Evolutionary conservation across 345 rosid species (phyloP).

Genomic region (Capsella bursapastoris): DNA sequence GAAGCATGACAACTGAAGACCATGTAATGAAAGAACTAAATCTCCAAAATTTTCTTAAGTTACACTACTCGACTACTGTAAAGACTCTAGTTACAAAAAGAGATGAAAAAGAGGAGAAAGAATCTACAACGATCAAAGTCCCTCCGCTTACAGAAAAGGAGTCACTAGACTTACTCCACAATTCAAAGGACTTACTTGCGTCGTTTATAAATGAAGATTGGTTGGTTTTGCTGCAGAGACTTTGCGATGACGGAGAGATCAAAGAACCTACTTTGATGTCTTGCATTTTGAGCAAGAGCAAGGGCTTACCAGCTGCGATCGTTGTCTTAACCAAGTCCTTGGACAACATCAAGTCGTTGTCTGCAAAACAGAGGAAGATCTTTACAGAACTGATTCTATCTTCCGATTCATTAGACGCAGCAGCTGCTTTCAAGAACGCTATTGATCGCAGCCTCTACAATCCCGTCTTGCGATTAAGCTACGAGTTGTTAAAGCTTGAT

Average conservation of each 20-base stretch:
- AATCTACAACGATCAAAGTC: slow-evolving; percentile 18
- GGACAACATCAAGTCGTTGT: slow-evolving; percentile 8
- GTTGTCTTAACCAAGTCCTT: slow-evolving; percentile 46
- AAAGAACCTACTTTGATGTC: slow-evolving; percentile 23
- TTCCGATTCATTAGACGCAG: slow-evolving; percentile 11
- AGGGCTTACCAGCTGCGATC: slow-evolving; percentile 48
- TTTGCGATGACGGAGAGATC: slow-evolving; percentile 2
- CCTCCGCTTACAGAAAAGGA: slow-evolving; percentile 28
- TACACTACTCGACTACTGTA: not conserved
- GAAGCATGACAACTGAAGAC: slow-evolving; percentile 7
- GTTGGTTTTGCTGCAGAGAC: slow-evolving; percentile 15
- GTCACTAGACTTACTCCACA: slow-evolving; percentile 11
- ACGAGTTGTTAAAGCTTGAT: slow-evolving; percentile 36
- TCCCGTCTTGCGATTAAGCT: slow-evolving; percentile 38
- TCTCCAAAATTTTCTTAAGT: not conserved
- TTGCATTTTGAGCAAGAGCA: slow-evolving; percentile 34
- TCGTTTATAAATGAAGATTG: slow-evolving; percentile 15
- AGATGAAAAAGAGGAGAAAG: not conserved
- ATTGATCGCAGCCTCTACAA: slow-evolving; percentile 4
- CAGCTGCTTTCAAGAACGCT: slow-evolving; percentile 20
- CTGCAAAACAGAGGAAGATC: slow-evolving; percentile 23
- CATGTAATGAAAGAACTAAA: slow-evolving; percentile 3
- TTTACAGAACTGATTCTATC: slow-evolving; percentile 38
- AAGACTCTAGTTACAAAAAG: slow-evolving; percentile 45
- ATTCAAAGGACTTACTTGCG: not conserved